phyloP scores from a whole-genome alignment of 2,329 filamentous ascomycete genomes.

The Penicillium decumbens region DNA sequence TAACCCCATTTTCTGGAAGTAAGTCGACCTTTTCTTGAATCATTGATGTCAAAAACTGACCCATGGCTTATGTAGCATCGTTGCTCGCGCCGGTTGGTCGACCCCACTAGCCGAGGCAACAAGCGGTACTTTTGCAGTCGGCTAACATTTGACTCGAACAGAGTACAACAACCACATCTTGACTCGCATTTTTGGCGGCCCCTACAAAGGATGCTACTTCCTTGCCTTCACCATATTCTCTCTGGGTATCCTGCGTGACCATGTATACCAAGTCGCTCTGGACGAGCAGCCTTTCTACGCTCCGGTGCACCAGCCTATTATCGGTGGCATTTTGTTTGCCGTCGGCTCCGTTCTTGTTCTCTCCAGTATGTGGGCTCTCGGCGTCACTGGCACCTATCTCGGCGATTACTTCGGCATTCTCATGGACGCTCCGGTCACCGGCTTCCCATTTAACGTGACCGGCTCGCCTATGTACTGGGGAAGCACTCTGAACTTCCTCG shows the following conservation, averaged over 20 bases:
- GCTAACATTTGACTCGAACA: slow-evolving; percentile 36
- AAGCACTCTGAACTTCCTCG: slow-evolving; percentile 85
- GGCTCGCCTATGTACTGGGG: slow-evolving; percentile 96
- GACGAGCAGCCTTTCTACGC: slow-evolving; percentile 70
- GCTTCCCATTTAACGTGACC: slow-evolving; percentile 92
- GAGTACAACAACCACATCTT: slow-evolving; percentile 90
- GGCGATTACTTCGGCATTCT: slow-evolving; percentile 99
- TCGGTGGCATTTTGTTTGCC: slow-evolving; percentile 67
- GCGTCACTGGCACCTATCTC: slow-evolving; percentile 91
- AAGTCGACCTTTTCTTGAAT: slow-evolving; percentile 42
- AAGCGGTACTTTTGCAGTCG: slow-evolving; percentile 3
- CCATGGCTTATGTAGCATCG: slow-evolving; percentile 55
- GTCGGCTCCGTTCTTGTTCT: slow-evolving; percentile 79
- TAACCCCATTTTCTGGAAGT: slow-evolving; percentile 99
- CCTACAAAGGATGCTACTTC: slow-evolving; percentile 78
- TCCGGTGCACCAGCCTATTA: slow-evolving; percentile 59
- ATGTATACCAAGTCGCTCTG: slow-evolving; percentile 79
- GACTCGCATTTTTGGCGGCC: slow-evolving; percentile 78
- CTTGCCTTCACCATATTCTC: slow-evolving; percentile 87
- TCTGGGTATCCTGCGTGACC: slow-evolving; percentile 82
- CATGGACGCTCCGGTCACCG: slow-evolving; percentile 90
- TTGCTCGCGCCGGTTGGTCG: slow-evolving; percentile 69
- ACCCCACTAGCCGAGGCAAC: slow-evolving; percentile 12
- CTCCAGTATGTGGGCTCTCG: slow-evolving; percentile 84
- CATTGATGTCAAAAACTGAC: slow-evolving; percentile 8